A percentile compares a stretch with the other conserved stretches of the same genome.
phyloP scores from a whole-genome alignment of 1,284 basidiomycete genomes.

The Hymenochaete sp. region DNA sequence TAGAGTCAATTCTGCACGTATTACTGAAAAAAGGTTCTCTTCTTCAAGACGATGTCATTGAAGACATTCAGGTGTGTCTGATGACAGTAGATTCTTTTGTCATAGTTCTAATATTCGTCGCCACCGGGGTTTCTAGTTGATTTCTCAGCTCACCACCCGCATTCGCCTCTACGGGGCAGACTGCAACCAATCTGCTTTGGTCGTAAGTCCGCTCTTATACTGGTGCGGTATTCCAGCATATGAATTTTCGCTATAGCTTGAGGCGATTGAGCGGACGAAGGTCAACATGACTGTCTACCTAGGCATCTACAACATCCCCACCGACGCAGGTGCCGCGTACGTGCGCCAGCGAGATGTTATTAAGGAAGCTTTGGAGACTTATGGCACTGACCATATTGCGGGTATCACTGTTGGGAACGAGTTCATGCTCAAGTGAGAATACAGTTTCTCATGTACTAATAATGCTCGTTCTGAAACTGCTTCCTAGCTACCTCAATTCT shows the following conservation, averaged over 20 bases:
- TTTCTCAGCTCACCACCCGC: constrained; percentile 50
- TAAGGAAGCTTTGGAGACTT: constrained; percentile 61
- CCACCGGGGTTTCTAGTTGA: constrained; percentile 28
- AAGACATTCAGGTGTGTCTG: constrained; percentile 16
- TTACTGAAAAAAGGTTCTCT: background rate
- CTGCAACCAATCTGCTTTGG: constrained; percentile 48
- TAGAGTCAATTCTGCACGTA: background rate
- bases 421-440: constrained; percentile 66
- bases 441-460: constrained; percentile 1
- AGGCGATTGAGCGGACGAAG: constrained; percentile 83
- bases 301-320: constrained; percentile 67
- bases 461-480: background rate
- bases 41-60: constrained; percentile 14
- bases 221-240: constrained; percentile 15
- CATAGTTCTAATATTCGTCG: background rate
- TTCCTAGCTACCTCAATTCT: constrained; percentile 43
- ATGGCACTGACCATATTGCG: constrained; percentile 68
- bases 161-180: constrained; percentile 53
- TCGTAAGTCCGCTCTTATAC: constrained; percentile 29
- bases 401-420: constrained; percentile 83
- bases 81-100: background rate
- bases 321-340: constrained; percentile 62
- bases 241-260: constrained; percentile 35
- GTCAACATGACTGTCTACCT: constrained; percentile 81
- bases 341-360: constrained; percentile 63